Base-by-base conservation (phyloP, 139 green algal genomes). In the Auxenochlorella pyrenoidosa region DNA sequence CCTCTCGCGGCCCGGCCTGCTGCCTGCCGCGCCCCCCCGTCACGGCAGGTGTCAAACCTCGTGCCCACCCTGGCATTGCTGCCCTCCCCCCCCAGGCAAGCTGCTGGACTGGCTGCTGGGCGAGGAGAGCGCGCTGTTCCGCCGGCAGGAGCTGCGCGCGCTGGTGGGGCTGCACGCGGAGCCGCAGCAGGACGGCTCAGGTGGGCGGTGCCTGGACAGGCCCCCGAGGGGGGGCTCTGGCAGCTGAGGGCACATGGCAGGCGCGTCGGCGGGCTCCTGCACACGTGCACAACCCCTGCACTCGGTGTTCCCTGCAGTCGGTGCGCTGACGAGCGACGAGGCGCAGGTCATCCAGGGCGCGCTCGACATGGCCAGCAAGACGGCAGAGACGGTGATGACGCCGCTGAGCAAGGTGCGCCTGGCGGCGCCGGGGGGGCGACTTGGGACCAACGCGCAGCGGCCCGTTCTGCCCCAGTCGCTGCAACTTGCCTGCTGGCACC, bases 341-440 rank as follows among this genome's bases (percentile, higher is more conserved):
- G 86, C 78, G 34, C 44, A 75, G 28, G 79, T 96, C 28, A 90
- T 96, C 15, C 87, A 88, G 26, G 94, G 94, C 2, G 94, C 88
- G 1, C 85, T 96, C 47, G 92, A 96, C 79, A 58, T 94, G 85
- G 89, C 91, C 26, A 66, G 86, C 66, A 95, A 95, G 86, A 87
- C 63, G 6, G 94, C 94, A 13, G 68, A 90, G 18, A 41, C 91
- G 5, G 93, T 90, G 60, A 94, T 95, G 90, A 96, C 94, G 0
- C 87, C 83, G 0, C 65, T 96, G 21, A 85, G 89, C 60, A 94
- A 95, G 88, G 92, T 94, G 41, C 3, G 75, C 16, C 4, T 10
- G 2, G 75, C 15, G 36, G 71, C 70, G n/a, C n/a, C n/a, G n/a
- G n/a, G n/a, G n/a, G n/a, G n/a, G n/a, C 38, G 70, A 5, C 32